Evolutionary conservation across 345 rosid species (phyloP), one percentile per base, ranked within the genome.

Genomic region (Aquilaria malaccensis): DNA sequence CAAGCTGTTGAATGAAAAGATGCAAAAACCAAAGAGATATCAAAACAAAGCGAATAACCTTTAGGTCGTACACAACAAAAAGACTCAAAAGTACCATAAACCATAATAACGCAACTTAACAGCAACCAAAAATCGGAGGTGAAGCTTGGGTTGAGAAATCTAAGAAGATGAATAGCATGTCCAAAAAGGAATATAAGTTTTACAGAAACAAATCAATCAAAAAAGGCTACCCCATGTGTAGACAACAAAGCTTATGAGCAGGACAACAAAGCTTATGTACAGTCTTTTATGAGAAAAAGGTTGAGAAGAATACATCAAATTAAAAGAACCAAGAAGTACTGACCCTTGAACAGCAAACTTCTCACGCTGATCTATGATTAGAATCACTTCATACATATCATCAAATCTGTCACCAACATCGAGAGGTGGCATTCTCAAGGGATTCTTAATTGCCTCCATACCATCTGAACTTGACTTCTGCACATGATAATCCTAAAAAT

Each of bases 281-380:
- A 4, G 43, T 37, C 43, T 37, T 37, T 22, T 37, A 15, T 49
- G 31, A 14, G 49, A 12, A 56, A 3, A 5, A 30, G 45, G 58
- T 52, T 51, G 47, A 11, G 12, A 41, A 50, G 51, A 4, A 15
- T 33, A 48, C 29, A 68, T 60, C 45, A n/a, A 10, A 68, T 52
- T 51, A 48, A 58, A 47, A 32, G 13, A 53, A 64, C 31, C 56
- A 48, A 52, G 59, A 76, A 59, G 48, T 29, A 79, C 89, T 62
- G 56, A 90, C 95, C 97, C 85, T 41, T 70, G 85, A 63, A 63
- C 56, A 30, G 85, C 81, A 78, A 85, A 90, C 55, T 90, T 88
- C 81, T 90, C 95, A 51, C 91, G 73, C 59, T 87, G 92, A 79
- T 93, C 97, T 70, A 93, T 64, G 67, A 90, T 83, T 71, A 90